Percentiles rank a stretch among this genome's conserved stretches.
Evolutionary conservation across 129 eudicot species (phyloP).

Genomic region (Helichrysum umbraculigerum): DNA sequence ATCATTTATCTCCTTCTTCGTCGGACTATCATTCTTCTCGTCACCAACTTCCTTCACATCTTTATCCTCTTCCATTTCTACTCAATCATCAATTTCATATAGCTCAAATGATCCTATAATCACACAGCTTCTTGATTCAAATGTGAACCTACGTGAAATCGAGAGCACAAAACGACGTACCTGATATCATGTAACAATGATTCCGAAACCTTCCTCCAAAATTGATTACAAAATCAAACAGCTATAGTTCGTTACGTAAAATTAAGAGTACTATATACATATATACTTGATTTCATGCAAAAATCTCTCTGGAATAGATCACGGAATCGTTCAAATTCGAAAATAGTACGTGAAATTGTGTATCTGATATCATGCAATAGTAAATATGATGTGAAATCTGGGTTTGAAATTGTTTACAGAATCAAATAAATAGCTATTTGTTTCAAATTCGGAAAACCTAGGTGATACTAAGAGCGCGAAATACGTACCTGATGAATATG

Average conservation of each 20-base stretch:
- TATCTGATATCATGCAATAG: background rate
- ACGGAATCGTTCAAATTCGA: background rate
- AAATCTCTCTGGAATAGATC: background rate
- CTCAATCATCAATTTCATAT: background rate
- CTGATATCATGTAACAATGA: constrained; percentile 17
- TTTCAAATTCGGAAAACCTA: background rate
- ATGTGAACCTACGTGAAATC: constrained; percentile 10
- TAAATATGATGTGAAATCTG: no score
- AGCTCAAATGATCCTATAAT: constrained; percentile 16
- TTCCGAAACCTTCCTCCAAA: constrained; percentile 5
- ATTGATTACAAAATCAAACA: background rate
- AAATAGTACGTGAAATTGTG: background rate
- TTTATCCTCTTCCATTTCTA: constrained; percentile 36
- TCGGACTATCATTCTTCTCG: constrained; percentile 34
- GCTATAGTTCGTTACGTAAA: background rate
- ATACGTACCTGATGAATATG: background rate
- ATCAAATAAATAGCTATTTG: background rate
- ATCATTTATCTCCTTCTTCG: constrained; percentile 53
- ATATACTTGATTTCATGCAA: background rate
- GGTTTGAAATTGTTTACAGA: background rate
- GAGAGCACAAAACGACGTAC: constrained; percentile 1
- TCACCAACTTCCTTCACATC: constrained; percentile 33
- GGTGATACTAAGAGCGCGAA: background rate
- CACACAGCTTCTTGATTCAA: background rate
- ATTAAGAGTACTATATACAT: no score